These are phyloP conservation scores for Cladosporium sp. DNA, from an alignment of 2,329 filamentous ascomycete genomes.

Conservation along the genomic window DNA sequence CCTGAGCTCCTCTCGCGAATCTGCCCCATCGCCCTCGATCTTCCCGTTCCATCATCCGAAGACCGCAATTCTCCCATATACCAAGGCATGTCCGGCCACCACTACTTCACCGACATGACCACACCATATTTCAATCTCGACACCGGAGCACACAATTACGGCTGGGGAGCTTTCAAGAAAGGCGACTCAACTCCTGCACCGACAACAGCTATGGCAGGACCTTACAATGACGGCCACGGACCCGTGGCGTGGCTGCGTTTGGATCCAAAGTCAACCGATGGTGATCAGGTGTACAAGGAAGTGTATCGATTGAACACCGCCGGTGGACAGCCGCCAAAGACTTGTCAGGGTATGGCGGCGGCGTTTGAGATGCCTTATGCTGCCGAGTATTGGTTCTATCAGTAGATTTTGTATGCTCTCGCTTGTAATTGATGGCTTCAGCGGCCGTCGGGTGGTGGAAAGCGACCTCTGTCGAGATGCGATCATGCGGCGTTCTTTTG, in stretches of 20 bases:
- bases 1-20: constrained; percentile 63
- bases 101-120: constrained; percentile 70
- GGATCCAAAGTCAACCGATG: constrained; percentile 39
- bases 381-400: constrained; percentile 69
- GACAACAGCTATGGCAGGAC: constrained; percentile 54
- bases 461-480: not conserved
- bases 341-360: constrained; percentile 62
- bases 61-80: constrained; percentile 49
- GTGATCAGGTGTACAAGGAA: constrained; percentile 62
- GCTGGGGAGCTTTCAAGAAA: constrained; percentile 64
- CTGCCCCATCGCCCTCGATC: constrained; percentile 64
- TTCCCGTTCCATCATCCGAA: constrained; percentile 44
- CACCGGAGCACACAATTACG: constrained; percentile 44
- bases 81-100: constrained; percentile 66
- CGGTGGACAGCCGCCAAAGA: constrained; percentile 70
- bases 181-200: constrained; percentile 61
- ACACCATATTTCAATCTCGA: constrained; percentile 79
- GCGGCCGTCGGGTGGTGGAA: not conserved
- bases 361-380: constrained; percentile 74
- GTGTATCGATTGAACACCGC: constrained; percentile 83
- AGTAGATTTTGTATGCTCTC: not conserved
- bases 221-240: constrained; percentile 53
- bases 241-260: constrained; percentile 82
- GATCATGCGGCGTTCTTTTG: not conserved
- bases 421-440: not conserved